Evolutionary conservation across 2,329 filamentous ascomycete genomes (phyloP).

Genomic region (Aschersonia sp.): DNA sequence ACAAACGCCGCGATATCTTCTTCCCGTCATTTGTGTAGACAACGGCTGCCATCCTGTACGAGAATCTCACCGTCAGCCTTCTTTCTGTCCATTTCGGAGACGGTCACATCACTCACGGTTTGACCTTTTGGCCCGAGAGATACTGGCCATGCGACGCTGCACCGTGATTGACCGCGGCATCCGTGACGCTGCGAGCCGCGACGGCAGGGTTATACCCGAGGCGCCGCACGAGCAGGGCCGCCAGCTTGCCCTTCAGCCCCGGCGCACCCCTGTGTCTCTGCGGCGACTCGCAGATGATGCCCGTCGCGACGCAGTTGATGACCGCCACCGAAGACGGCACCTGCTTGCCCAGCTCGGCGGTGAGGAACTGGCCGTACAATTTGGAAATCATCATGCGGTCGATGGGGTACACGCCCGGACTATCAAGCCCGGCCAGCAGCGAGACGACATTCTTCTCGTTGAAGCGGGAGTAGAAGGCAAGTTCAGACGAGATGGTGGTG

Average conservation of each 20-base stretch:
- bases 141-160: slow-evolving; percentile 3
- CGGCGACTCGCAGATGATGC: slow-evolving; percentile 6
- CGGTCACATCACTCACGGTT: slow-evolving; percentile 1
- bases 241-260: background rate
- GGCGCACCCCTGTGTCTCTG: slow-evolving; percentile 5
- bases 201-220: slow-evolving; percentile 1
- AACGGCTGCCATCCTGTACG: slow-evolving; percentile 2
- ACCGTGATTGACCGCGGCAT: slow-evolving; percentile 1
- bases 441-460: slow-evolving; percentile 5
- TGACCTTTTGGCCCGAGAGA: slow-evolving; percentile 2
- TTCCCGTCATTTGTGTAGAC: slow-evolving; percentile 6
- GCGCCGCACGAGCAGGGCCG: background rate
- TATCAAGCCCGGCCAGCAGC: slow-evolving; percentile 8
- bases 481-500: slow-evolving; percentile 11
- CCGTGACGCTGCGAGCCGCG: slow-evolving; percentile 3
- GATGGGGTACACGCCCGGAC: background rate
- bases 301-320: slow-evolving; percentile 9
- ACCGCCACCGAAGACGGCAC: slow-evolving; percentile 9
- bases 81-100: background rate
- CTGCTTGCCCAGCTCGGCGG: slow-evolving; percentile 14
- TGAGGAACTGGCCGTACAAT: slow-evolving; percentile 17
- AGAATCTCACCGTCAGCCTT: background rate
- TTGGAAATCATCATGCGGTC: slow-evolving; percentile 12
- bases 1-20: slow-evolving; percentile 2
- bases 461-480: slow-evolving; percentile 8